Evolutionary conservation across 2,329 filamentous ascomycete species (phyloP).

Genomic region (Aspergillus sp.): DNA sequence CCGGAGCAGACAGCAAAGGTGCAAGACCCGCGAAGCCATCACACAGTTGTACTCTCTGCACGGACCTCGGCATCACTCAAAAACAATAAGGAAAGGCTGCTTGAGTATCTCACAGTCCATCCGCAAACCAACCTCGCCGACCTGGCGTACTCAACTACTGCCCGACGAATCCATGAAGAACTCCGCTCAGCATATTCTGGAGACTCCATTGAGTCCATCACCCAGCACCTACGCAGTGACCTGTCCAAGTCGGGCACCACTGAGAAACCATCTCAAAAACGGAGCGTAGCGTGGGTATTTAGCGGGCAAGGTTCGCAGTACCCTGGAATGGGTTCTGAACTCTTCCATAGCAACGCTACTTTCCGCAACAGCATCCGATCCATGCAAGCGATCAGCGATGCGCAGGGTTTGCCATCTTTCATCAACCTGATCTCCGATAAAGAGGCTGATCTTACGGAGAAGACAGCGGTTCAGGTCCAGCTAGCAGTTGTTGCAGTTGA

Average conservation of each 20-base stretch:
- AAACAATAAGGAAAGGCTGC: conserved; percentile 59
- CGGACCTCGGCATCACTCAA: conserved; percentile 51
- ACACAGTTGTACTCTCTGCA: conserved; percentile 63
- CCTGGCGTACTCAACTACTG: conserved; percentile 69
- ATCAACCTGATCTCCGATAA: conserved; percentile 24
- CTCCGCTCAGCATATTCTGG: conserved; percentile 3
- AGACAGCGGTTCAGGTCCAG: conserved; percentile 34
- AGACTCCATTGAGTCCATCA: background rate
- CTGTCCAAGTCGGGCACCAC: background rate
- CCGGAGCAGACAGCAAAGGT: conserved; percentile 39
- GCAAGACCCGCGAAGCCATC: conserved; percentile 53
- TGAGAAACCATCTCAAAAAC: background rate
- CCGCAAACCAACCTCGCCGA: conserved; percentile 53
- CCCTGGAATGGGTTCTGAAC: conserved; percentile 30
- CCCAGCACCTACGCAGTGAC: background rate
- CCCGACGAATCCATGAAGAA: conserved; percentile 46
- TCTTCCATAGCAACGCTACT: conserved; percentile 32
- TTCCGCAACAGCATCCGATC: conserved; percentile 30
- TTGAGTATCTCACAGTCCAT: conserved; percentile 44
- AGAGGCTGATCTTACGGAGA: conserved; percentile 24
- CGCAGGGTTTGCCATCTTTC: conserved; percentile 32
- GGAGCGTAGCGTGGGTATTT: background rate
- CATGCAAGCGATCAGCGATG: conserved; percentile 27
- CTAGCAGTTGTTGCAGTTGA: conserved; percentile 43
- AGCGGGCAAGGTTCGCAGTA: conserved; percentile 9